A percentile compares a stretch with the other conserved stretches of the same genome.
Evolutionary conservation across 257 asterid species (phyloP).

Genomic region (Solanum infundibuliforme): DNA sequence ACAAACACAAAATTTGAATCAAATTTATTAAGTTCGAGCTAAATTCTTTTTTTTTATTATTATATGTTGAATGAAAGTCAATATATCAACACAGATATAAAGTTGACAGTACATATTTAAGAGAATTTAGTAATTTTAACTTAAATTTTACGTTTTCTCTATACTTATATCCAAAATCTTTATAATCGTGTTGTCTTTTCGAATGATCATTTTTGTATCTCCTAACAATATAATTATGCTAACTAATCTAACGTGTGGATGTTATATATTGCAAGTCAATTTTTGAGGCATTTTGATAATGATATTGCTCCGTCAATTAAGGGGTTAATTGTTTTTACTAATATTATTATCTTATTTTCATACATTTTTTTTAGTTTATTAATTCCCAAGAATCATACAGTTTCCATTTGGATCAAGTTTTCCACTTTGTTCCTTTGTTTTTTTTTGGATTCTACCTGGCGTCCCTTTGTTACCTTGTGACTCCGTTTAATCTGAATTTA

Average conservation of each 20-base stretch:
- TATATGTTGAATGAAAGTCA: rapidly evolving
- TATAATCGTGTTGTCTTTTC: neutral
- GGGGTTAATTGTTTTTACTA: neutral
- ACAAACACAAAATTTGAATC: no score
- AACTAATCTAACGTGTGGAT: neutral
- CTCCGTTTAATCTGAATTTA: no score
- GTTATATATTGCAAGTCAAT: neutral
- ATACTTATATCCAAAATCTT: neutral
- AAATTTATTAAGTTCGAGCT: neutral
- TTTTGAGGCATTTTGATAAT: neutral
- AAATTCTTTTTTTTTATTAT: no score
- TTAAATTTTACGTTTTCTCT: no score
- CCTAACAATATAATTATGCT: neutral
- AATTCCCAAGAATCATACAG: neutral
- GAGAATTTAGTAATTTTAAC: no score
- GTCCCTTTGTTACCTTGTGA: neutral
- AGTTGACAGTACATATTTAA: no score
- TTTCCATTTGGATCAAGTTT: neutral
- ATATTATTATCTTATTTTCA: neutral
- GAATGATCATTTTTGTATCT: neutral
- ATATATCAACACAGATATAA: no score
- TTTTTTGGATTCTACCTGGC: no score
- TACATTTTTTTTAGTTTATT: neutral
- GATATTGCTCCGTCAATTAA: neutral
- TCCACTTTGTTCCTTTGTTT: neutral